Evolutionary conservation across 345 rosid genomes (phyloP).

Genomic region (Eucalyptus camaldulensis): DNA sequence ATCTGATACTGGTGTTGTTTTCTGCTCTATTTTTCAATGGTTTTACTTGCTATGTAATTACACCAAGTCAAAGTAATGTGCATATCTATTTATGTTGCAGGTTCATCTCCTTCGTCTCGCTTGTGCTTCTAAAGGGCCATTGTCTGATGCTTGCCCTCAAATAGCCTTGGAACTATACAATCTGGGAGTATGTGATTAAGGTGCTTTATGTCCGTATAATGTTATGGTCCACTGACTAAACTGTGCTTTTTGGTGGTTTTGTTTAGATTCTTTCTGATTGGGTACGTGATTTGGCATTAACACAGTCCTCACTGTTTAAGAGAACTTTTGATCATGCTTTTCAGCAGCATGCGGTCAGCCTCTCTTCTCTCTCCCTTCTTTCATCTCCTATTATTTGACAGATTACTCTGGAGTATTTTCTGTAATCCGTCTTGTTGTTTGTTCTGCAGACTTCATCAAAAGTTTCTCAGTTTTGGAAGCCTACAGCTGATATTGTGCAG

Average conservation of each 20-base stretch:
- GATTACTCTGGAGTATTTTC: background rate
- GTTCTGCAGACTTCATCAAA: constrained; percentile 48
- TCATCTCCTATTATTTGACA: background rate
- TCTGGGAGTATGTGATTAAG: constrained; percentile 53
- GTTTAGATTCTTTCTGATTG: constrained; percentile 64
- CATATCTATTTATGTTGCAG: constrained; percentile 10
- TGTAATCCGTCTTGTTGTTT: background rate
- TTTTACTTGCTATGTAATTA: background rate
- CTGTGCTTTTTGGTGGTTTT: constrained; percentile 4
- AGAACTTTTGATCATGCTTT: constrained; percentile 69
- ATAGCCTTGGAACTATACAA: constrained; percentile 62
- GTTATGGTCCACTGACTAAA: background rate
- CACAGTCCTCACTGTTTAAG: constrained; percentile 49
- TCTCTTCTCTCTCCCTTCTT: background rate
- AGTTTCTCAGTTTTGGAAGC: constrained; percentile 86
- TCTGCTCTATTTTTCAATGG: background rate
- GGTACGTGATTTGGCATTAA: constrained; percentile 56
- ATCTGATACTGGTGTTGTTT: constrained; percentile 51
- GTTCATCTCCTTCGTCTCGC: constrained; percentile 84
- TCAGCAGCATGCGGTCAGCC: constrained; percentile 49
- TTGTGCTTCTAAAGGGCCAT: constrained; percentile 63
- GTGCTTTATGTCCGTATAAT: background rate
- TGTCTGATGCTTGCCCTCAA: constrained; percentile 57
- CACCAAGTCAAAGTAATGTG: background rate
- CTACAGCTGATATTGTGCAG: constrained; percentile 43